phyloP scores from a whole-genome alignment of 441 rosid genomes.

The Pelargonium citronellum region DNA sequence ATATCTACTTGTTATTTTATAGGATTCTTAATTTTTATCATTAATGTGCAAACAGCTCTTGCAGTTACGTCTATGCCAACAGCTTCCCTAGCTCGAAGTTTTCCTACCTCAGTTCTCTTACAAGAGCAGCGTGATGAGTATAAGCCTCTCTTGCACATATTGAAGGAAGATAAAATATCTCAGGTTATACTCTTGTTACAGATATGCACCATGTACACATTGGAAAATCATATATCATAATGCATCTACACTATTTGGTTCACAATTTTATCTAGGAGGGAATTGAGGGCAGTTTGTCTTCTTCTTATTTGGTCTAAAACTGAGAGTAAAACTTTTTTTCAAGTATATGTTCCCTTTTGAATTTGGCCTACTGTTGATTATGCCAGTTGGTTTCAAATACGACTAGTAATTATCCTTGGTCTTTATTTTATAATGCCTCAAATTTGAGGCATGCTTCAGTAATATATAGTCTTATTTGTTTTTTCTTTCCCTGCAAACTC shows the following conservation, averaged over 20 bases:
- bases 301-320: neutral
- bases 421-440: neutral
- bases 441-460: slow-evolving; percentile 11
- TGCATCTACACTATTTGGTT: slow-evolving; percentile 1
- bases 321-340: neutral
- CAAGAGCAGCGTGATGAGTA: slow-evolving; percentile 74
- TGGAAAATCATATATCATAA: neutral
- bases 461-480: neutral
- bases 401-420: neutral
- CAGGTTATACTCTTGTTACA: slow-evolving; percentile 37
- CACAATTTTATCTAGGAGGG: neutral
- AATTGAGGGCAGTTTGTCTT: slow-evolving; percentile 1
- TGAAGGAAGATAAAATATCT: slow-evolving; percentile 47
- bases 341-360: neutral
- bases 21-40: slow-evolving; percentile 27
- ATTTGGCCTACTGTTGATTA: neutral
- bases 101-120: slow-evolving; percentile 61
- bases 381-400: neutral
- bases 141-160: slow-evolving; percentile 34
- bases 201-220: neutral
- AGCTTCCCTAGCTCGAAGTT: slow-evolving; percentile 46
- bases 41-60: slow-evolving; percentile 49
- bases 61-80: slow-evolving; percentile 44
- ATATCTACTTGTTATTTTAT: neutral
- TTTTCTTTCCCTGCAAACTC: neutral